Evolutionary conservation across 805 yeast species (phyloP), one percentile per base, ranked within the genome.

Genomic region (Candida boleticola): DNA sequence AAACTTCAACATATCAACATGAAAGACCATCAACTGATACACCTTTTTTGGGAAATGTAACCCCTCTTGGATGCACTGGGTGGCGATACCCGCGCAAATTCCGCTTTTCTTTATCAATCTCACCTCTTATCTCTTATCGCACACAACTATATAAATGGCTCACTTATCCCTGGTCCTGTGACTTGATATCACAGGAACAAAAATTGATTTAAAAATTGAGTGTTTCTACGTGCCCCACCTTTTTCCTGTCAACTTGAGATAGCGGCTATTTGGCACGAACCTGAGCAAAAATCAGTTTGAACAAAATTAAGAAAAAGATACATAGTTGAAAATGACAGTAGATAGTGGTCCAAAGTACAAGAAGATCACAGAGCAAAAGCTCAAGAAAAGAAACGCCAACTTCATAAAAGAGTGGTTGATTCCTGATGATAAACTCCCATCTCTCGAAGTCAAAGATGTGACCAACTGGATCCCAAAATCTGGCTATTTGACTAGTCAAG

Each of bases 361-460:
- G 44, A 66, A 60, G 21, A 72, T 70, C 36, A 76, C 76, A 3
- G 63, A 60, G 18, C 57, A 60, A 41, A 76, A 76, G 52, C 54
- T 59, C 30, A 61, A 61, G 20, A 61, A 55, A 27, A 65, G 80
- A 54, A 66, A 75, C 38, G 53, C 64, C 5, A 61, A 66, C 36
- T 67, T 79, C 57, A 64, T 71, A 14, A 45, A 51, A 7, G 71
- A 74, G 46, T 78, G 83, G 83, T 50, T 63, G 17, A 52, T 68
- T 21, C 64, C 71, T 7, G 55, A 52, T 7, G 45, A 55, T 13
- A 44, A 61, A 27, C 54, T 66, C 11, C 71, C 74, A 2, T 50
- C 46, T 40, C 47, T 54, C 4, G 46, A 47, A 2, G 51, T 52
- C 5, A 71, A 65, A 29, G 79, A 68, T 44, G 73, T 73, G 16